Base-by-base conservation (phyloP, 2,329 filamentous ascomycete species). In the Aspergillus caelatus region DNA sequence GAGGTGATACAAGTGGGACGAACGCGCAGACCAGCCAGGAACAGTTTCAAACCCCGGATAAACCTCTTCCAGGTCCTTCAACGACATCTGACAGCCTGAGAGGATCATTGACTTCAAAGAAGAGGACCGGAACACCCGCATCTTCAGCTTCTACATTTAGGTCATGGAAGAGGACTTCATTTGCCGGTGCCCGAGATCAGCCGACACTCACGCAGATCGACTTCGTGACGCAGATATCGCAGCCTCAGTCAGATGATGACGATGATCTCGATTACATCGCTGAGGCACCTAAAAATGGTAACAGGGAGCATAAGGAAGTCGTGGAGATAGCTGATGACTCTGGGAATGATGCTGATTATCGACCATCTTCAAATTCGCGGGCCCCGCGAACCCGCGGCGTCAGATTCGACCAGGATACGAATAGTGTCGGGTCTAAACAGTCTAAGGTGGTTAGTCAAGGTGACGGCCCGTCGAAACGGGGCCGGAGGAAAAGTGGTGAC, bases 171-270 rank as follows among this genome's bases (percentile, higher is more conserved):
- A 67, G 66, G 52, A 64, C 21, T 19, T 65, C 68, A 6, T 26
- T 71, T 6, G 55, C 65, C n/a, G 66, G 62, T 52, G 66, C 69
- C 19, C 66, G 58, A 9, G 74, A 71, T 16, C 79, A 81, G 54
- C 73, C 76, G 2, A 81, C 79, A 0, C 72, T 81, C 19, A 81
- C 79, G 1, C 79, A 81, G 62, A 78, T 81, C 56, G 77, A 77
- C 43, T 80, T 75, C 57, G 76, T 79, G 53, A 72, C 72, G 2
- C 72, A 65, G 50, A 68, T 60, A 45, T 66, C 57, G 58, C 65
- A 63, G 64, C 30, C 43, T 14, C 58, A 48, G 57, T 62, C 61
- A 55, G 39, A 74, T 53, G 72, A 73, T 6, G 64, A 74, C 48
- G 71, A 73, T 7, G 64, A 73, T 34, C 69, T 77, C n/a, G 69